phyloP scores from a whole-genome alignment of 1,284 basidiomycete species.

The Ustilago esculenta region DNA sequence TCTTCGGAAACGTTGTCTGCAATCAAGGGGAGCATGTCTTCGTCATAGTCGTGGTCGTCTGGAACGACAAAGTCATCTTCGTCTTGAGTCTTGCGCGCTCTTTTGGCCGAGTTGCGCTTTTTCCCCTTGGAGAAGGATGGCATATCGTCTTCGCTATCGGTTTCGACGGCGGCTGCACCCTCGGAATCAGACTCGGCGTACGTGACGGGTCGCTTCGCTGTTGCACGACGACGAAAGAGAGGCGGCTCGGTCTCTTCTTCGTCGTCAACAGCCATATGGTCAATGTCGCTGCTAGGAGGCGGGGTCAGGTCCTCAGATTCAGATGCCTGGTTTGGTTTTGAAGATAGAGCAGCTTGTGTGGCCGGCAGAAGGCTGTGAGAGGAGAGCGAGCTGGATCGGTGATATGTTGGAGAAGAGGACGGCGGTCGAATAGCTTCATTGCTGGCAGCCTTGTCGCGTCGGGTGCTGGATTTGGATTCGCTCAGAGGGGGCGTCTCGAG shows the following conservation, averaged over 20 bases:
- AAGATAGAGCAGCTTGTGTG: conserved; percentile 10
- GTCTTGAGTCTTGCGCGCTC: conserved; percentile 33
- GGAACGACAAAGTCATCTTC: conserved; percentile 58
- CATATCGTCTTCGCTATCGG: conserved; percentile 37
- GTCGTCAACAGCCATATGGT: conserved; percentile 38
- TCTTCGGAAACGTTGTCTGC: conserved; percentile 30
- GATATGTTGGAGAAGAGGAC: conserved; percentile 32
- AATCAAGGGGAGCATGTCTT: conserved; percentile 29
- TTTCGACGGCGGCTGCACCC: conserved; percentile 21
- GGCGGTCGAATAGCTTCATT: conserved; percentile 9
- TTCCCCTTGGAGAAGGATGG: conserved; percentile 14
- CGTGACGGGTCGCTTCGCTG: conserved; percentile 43
- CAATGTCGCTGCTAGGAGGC: conserved; percentile 36
- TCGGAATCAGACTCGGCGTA: conserved; percentile 58
- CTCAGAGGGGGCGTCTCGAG: conserved; percentile 42
- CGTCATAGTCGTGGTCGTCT: conserved; percentile 45
- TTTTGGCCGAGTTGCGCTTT: conserved; percentile 23
- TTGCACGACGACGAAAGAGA: conserved; percentile 43
- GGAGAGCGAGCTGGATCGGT: conserved; percentile 38
- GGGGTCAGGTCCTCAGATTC: conserved; percentile 42
- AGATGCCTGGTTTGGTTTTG: conserved; percentile 2
- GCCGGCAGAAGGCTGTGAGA: conserved; percentile 20
- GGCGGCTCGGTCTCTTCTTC: conserved; percentile 40
- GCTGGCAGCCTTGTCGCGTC: neutral
- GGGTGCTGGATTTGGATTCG: conserved; percentile 26